Evolutionary conservation across 1,139 yeast genomes (phyloP).

Genomic region (Blastobotrys buckinghamii): DNA sequence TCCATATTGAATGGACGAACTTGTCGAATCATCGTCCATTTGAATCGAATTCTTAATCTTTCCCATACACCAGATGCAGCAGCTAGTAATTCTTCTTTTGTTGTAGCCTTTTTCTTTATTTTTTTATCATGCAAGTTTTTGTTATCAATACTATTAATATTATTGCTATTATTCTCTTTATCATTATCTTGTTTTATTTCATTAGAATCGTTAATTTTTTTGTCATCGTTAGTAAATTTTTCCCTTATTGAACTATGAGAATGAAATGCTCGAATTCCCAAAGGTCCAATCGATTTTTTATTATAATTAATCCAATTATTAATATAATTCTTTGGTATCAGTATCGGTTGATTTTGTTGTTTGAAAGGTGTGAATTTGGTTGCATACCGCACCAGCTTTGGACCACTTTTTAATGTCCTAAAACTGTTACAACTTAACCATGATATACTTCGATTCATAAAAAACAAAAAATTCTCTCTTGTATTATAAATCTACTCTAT

Average conservation of each 20-base stretch:
- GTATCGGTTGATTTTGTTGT: not conserved
- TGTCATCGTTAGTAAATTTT: not conserved
- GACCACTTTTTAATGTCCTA: not conserved
- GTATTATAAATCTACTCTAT: no score
- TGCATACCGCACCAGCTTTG: not conserved
- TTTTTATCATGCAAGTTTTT: not conserved
- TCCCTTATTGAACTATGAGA: not conserved
- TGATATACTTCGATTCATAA: not conserved
- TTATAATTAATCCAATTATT: not conserved
- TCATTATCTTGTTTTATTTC: not conserved
- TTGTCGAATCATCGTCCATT: conserved; percentile 62
- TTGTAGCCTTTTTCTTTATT: conserved; percentile 21
- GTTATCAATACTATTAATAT: no score
- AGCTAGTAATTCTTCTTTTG: conserved; percentile 48
- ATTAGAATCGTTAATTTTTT: not conserved
- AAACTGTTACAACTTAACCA: not conserved
- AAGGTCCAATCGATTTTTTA: no score
- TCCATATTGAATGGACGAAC: conserved; percentile 78
- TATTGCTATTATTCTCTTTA: no score
- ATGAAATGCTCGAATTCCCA: not conserved
- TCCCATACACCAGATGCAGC: conserved; percentile 47
- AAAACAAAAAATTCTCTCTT: no score
- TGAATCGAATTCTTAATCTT: conserved; percentile 50
- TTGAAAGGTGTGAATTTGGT: not conserved
- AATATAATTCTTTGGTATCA: not conserved